Base-by-base conservation (phyloP, 352 stramenopile species). In the Pythium sukuiense region DNA sequence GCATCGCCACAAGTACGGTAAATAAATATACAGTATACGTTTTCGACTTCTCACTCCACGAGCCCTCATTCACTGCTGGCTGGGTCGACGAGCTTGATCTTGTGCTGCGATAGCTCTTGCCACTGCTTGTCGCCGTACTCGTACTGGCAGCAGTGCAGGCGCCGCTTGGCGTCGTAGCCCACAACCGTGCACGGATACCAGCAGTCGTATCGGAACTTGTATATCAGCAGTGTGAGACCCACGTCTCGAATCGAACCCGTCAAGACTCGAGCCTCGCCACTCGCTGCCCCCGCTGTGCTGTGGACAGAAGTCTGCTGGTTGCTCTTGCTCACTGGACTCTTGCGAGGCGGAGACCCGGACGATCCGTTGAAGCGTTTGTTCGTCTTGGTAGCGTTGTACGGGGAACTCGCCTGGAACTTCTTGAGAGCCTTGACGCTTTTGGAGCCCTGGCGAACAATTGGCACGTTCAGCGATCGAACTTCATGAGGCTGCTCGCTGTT, bases 1-100 rank as follows among this genome's bases (percentile, higher is more conserved):
- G 52, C 79, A 92, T 45, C 87, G 87, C 76, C 87, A 89, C 79
- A 95, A 95, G 68, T 95, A 95, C 79, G 85, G 85, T 66, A 90
- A 92, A 69, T 92, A 90, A 85, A 82, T 76, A 59, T 32, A 61
- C 55, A 45, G 20, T 48, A 48, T 60, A 53, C 18, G 49, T 61
- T 55, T 55, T 59, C 35, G 41, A 24, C 32, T 4, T 55, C 58
- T 43, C 11, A 52, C n/a, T 12, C 26, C 32, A 24, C 18, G 33
- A 41, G 12, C 2, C n/a, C 12, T 60, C 13, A 43, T 14, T 53
- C 57, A 11, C 24, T 46, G 18, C 32, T 37, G 49, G 20, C 56
- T 58, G 50, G 70, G 1, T 77, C 76, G 0, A 87, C 69, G 12
- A 88, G 52, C n/a, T 87, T 72, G 2, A 81, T 37, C 49, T 87